Percentiles rank a stretch among this genome's conserved stretches.
phyloP scores from a whole-genome alignment of 176 grass and related monocot species.

The Zoysia japonica region DNA sequence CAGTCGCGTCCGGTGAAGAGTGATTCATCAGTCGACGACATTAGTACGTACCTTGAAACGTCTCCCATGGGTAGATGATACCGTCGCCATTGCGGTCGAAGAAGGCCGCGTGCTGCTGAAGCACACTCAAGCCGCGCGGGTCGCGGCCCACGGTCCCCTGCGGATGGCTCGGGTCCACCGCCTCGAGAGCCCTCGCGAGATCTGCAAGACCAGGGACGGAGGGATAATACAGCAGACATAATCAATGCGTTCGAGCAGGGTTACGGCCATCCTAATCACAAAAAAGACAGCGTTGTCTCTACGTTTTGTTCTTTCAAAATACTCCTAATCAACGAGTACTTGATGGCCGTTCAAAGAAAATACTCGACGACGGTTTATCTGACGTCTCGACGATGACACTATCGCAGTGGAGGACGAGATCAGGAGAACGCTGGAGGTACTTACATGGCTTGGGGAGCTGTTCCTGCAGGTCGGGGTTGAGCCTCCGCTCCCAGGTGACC shows the following conservation, averaged over 20 bases:
- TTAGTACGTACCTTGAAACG: conserved; percentile 40
- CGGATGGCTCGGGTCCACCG: conserved; percentile 62
- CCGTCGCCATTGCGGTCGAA: conserved; percentile 65
- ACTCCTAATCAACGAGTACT: too few species aligned
- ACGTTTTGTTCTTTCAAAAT: background rate
- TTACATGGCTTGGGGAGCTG: conserved; percentile 45
- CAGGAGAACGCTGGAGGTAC: background rate
- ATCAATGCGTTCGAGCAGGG: background rate
- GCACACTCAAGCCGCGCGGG: conserved; percentile 50
- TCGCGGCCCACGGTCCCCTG: conserved; percentile 51
- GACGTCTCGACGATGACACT: background rate
- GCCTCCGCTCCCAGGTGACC: conserved; percentile 51
- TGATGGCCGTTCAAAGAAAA: too few species aligned
- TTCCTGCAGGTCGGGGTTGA: conserved; percentile 58
- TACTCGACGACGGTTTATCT: background rate
- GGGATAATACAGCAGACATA: background rate
- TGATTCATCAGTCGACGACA: too few species aligned
- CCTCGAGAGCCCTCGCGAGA: conserved; percentile 53
- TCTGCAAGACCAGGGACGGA: conserved; percentile 29
- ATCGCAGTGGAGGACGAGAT: background rate
- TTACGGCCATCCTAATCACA: background rate
- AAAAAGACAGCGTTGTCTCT: background rate
- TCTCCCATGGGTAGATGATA: conserved; percentile 36
- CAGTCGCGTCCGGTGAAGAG: too few species aligned
- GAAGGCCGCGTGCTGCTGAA: conserved; percentile 75